phyloP scores from a whole-genome alignment of 2,329 filamentous ascomycete species.

The Fusarium musae region DNA sequence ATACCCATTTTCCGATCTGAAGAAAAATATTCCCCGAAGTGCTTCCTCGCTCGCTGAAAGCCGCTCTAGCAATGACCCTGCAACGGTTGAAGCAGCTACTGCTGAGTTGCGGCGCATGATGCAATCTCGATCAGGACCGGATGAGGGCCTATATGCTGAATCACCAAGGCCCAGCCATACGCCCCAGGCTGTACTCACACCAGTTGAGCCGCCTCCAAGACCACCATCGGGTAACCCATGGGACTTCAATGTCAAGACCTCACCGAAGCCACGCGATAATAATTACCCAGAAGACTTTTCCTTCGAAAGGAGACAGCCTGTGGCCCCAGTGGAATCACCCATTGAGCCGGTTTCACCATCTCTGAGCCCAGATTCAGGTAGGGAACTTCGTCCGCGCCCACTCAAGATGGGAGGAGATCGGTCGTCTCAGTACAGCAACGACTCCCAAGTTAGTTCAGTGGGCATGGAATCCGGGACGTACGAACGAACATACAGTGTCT shows the following conservation, averaged over 20 bases:
- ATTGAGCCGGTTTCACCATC: slow-evolving; percentile 39
- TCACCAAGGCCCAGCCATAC: slow-evolving; percentile 15
- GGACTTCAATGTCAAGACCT: slow-evolving; percentile 47
- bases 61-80: slow-evolving; percentile 23
- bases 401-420: slow-evolving; percentile 35
- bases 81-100: slow-evolving; percentile 47
- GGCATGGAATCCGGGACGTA: slow-evolving; percentile 32
- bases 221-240: slow-evolving; percentile 58
- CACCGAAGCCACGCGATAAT: slow-evolving; percentile 34
- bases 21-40: slow-evolving; percentile 16
- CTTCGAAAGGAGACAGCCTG: slow-evolving; percentile 42
- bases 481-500: slow-evolving; percentile 42
- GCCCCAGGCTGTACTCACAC: slow-evolving; percentile 28
- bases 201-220: slow-evolving; percentile 42
- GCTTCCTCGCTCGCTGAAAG: slow-evolving; percentile 24
- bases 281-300: slow-evolving; percentile 37
- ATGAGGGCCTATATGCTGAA: slow-evolving; percentile 38
- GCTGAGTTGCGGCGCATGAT: slow-evolving; percentile 45
- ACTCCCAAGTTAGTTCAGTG: slow-evolving; percentile 36
- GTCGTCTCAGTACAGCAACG: slow-evolving; percentile 38
- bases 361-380: slow-evolving; percentile 35
- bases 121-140: slow-evolving; percentile 43
- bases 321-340: slow-evolving; percentile 36
- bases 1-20: slow-evolving; percentile 31
- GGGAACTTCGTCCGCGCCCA: slow-evolving; percentile 31